Base-by-base conservation (phyloP, 441 rosid species). In the Omphalea diandra region DNA sequence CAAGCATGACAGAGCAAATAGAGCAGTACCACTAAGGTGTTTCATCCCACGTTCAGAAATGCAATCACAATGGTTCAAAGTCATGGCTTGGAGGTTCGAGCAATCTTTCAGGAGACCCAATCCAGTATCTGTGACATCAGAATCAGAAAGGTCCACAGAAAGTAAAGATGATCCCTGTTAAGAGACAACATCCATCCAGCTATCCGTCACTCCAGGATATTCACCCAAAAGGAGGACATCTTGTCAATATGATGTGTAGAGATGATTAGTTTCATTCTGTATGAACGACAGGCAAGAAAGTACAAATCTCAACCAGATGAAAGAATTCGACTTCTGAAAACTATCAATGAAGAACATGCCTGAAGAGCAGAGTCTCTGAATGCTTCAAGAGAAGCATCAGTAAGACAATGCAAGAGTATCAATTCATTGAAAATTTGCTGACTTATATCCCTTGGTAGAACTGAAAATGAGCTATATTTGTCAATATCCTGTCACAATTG, bases 311-410 rank as follows among this genome's bases (percentile, higher is more conserved):
- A 71, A 33, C 27, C 50, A 46, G 7, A 35, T 63, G n/a, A 55
- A 57, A 33, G 18, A 44, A 27, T 67, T 70, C 41, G 40, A 12
- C 18, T 29, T 32, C 20, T 50, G 24, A 60, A 61, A 20, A 7
- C n/a, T n/a, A 26, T 22, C 52, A 14, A 15, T 6, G 27, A 26
- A 38, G 61, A 24, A 73, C 10, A 81, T 60, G 90, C 98, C 95
- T 93, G 93, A 65, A 93, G 88, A 17, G 93, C 90, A 85, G 91
- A 93, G 74, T 93, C 89, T 56, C 84, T 83, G 70, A 93, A 93
- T 58, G 93, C 83, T 81, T 90, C 82, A 1, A 93, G 83, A 75
- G 80, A 81, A 80, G 60, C 79, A 35, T 78, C 78, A 18, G 70
- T 77, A 47, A 93, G 72, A 20, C 76, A 55, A 33, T 57, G 89